These are phyloP conservation scores for Bathelium albidoporum DNA, from an alignment of 495 filamentous ascomycete genomes.

Conservation along the genomic window DNA sequence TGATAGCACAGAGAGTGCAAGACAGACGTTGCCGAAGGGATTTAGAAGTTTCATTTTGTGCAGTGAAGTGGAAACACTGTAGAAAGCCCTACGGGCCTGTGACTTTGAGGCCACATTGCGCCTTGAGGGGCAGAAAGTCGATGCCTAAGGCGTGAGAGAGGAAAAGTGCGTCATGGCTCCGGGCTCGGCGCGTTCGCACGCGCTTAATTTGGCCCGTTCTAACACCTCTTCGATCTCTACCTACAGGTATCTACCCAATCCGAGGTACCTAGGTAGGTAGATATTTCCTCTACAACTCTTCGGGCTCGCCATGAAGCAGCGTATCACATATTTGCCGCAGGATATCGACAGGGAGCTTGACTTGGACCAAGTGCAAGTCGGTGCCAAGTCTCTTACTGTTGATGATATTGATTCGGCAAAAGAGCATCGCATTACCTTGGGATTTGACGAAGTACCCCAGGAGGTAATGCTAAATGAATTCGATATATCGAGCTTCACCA, in stretches of 20 bases:
- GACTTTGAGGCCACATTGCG: background rate
- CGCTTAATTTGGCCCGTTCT: too few species aligned
- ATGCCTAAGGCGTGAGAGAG: background rate
- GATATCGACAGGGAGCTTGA: constrained; percentile 47
- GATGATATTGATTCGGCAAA: constrained; percentile 50
- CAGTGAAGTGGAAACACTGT: background rate
- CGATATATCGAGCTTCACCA: constrained; percentile 1
- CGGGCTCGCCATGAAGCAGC: constrained; percentile 58
- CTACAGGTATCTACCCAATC: background rate
- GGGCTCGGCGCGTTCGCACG: background rate
- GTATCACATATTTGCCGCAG: constrained; percentile 69
- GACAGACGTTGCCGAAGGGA: background rate
- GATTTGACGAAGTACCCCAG: constrained; percentile 58
- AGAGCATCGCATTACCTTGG: constrained; percentile 71
- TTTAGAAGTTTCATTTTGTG: background rate
- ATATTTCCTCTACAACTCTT: background rate
- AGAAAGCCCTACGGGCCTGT: background rate
- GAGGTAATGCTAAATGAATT: constrained; percentile 39
- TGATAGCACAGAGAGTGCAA: background rate
- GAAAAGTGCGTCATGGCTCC: background rate
- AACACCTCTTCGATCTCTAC: too few species aligned
- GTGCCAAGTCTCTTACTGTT: constrained; percentile 39
- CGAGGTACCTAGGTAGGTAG: background rate
- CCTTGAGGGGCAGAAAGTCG: background rate
- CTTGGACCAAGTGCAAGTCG: constrained; percentile 47